Evolutionary conservation across 495 filamentous ascomycete species (phyloP), one percentile per base, ranked within the genome.

Genomic region (Penicillium soppii): DNA sequence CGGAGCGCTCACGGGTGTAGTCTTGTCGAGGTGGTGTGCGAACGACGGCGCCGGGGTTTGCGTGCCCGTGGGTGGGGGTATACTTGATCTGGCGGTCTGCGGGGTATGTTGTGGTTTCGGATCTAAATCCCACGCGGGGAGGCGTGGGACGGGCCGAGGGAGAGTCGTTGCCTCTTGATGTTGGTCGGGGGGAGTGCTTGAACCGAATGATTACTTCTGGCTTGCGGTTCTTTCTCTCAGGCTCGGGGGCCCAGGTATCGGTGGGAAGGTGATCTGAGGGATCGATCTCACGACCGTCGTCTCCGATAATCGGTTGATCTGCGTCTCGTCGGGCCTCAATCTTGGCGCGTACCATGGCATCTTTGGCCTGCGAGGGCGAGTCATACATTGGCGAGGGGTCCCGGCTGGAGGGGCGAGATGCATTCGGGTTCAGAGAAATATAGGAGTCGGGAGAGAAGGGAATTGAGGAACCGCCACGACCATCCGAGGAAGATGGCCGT

Each of bases 181-280:
- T 68, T 35, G 53, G 62, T 8, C 61, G 47, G 10, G 79, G 77
- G 1, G 65, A 57, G 39, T 74, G 68, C 42, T 74, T 73, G 61
- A 80, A 81, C 7, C 78, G 74, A 30, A 81, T 68, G 13, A 79
- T 74, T 2, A 81, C 72, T 35, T 81, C 78, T 7, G 82, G 73
- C 21, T 81, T 81, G 41, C 82, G 77, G 30, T 76, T 80, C 67
- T 90, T 94, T 20, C 78, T 76, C 58, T 97, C 92, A 1, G 92
- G 92, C 63, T 97, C 91, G 1, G 94, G 94, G 0, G 94, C 94
- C 88, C 91, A 97, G 4, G 85, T 89, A 30, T 92, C 87, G 38
- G 89, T 82, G 0, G 92, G 94, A 1, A 98, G 82, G 62, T 97
- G 90, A 66, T 98, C 94, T 2, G 88, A 92, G 1, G 90, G 92